phyloP scores from a whole-genome alignment of 164 flowering plant species.

The Tinospora cordifolia region DNA sequence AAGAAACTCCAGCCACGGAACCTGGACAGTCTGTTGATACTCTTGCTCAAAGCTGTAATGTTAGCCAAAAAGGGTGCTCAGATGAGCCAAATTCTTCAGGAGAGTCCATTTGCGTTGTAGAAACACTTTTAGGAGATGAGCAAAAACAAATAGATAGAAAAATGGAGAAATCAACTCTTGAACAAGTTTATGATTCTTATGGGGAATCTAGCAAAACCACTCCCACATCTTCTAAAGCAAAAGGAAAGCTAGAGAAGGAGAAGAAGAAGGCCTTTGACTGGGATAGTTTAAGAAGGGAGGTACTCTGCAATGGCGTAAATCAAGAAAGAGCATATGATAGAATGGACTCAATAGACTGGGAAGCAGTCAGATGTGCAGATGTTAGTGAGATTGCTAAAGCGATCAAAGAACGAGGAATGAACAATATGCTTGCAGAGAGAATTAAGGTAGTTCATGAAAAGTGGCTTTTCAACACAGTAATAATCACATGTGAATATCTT shows the following conservation, averaged over 20 bases:
- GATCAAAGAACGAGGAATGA: conserved; percentile 61
- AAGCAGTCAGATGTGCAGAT: conserved; percentile 59
- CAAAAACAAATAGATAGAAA: conserved; percentile 8
- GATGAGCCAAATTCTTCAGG: conserved; percentile 9
- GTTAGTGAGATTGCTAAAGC: conserved; percentile 43
- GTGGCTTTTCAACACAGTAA: not conserved
- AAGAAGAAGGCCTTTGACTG: conserved; percentile 48
- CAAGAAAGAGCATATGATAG: conserved; percentile 32
- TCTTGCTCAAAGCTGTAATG: conserved; percentile 9
- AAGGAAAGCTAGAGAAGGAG: conserved; percentile 28
- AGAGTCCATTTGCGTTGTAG: conserved; percentile 11
- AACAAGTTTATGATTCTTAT: conserved; percentile 18
- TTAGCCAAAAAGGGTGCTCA: conserved; percentile 16
- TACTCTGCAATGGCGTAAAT: conserved; percentile 18
- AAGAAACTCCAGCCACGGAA: conserved; percentile 8
- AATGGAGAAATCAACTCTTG: conserved; percentile 2
- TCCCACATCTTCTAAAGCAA: conserved; percentile 21
- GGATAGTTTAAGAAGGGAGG: conserved; percentile 61
- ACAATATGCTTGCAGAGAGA: conserved; percentile 54
- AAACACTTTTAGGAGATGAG: conserved; percentile 4
- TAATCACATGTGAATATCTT: not conserved
- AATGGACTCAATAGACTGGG: conserved; percentile 72
- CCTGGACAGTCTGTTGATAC: conserved; percentile 11
- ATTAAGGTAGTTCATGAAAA: conserved; percentile 46
- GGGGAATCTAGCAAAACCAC: conserved; percentile 12